These are phyloP conservation scores for Schizophyllum commune DNA, from an alignment of 1,284 basidiomycete genomes.

Conservation along the genomic window DNA sequence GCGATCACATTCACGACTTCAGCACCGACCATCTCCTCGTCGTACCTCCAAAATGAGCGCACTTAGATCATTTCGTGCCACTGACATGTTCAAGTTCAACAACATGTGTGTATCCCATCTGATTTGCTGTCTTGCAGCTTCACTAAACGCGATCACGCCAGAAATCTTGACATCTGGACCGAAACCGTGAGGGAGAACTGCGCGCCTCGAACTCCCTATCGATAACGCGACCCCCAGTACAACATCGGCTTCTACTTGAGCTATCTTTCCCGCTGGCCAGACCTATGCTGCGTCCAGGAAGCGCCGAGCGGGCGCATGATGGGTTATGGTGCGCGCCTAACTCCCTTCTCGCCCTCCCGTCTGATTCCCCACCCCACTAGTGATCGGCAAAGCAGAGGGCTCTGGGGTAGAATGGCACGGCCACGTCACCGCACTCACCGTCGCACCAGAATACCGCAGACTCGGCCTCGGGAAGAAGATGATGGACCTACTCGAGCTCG, in stretches of 20 bases:
- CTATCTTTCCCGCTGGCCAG: slow-evolving; percentile 87
- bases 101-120: slow-evolving; percentile 51
- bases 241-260: slow-evolving; percentile 79
- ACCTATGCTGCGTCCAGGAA: slow-evolving; percentile 77
- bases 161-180: slow-evolving; percentile 90
- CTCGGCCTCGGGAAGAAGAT: slow-evolving; percentile 76
- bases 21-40: neutral
- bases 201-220: neutral
- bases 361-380: slow-evolving; percentile 28
- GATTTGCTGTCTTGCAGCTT: neutral
- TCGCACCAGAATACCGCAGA: slow-evolving; percentile 86
- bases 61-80: slow-evolving; percentile 75
- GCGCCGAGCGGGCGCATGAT: slow-evolving; percentile 74
- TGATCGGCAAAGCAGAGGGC: slow-evolving; percentile 85
- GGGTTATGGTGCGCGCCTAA: slow-evolving; percentile 67
- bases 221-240: slow-evolving; percentile 42
- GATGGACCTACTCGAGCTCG: slow-evolving; percentile 75
- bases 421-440: slow-evolving; percentile 86
- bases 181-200: slow-evolving; percentile 60
- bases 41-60: slow-evolving; percentile 55
- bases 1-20: neutral
- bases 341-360: slow-evolving; percentile 6
- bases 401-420: slow-evolving; percentile 70
- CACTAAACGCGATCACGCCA: slow-evolving; percentile 22
- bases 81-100: slow-evolving; percentile 89